phyloP scores from a whole-genome alignment of 2,329 filamentous ascomycete species.

The Setomelanomma holmii region DNA sequence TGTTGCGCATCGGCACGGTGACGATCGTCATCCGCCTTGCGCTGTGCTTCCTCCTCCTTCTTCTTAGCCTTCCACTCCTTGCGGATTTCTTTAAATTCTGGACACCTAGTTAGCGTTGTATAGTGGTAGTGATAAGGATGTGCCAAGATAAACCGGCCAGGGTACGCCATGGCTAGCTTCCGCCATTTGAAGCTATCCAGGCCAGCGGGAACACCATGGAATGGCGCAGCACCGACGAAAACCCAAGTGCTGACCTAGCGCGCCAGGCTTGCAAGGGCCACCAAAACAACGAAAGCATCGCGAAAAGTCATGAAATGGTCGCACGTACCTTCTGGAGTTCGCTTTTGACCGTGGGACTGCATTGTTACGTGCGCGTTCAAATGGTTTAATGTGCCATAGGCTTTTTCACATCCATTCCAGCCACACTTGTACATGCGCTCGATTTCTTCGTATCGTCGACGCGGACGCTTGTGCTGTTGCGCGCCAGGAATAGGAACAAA shows the following conservation, averaged over 20 bases:
- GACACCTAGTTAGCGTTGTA: slow-evolving; percentile 46
- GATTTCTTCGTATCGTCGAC: slow-evolving; percentile 95
- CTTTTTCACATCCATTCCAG: slow-evolving; percentile 98
- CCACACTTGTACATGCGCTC: slow-evolving; percentile 99
- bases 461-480: slow-evolving; percentile 94
- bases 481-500: slow-evolving; percentile 97
- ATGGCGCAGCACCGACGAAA: slow-evolving; percentile 57
- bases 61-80: slow-evolving; percentile 99
- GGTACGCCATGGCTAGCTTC: slow-evolving; percentile 53
- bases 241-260: slow-evolving; percentile 43
- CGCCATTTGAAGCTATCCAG: slow-evolving; percentile 52
- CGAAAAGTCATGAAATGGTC: neutral
- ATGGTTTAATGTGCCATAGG: slow-evolving; percentile 96
- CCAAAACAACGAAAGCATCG: slow-evolving; percentile 14
- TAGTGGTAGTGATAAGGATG: slow-evolving; percentile 28
- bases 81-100: slow-evolving; percentile 98
- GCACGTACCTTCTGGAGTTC: slow-evolving; percentile 91
- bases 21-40: slow-evolving; percentile 89
- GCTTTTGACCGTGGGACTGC: slow-evolving; percentile 94
- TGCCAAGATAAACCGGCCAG: slow-evolving; percentile 49
- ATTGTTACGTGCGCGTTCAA: slow-evolving; percentile 98
- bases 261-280: slow-evolving; percentile 36
- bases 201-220: slow-evolving; percentile 61
- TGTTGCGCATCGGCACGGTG: slow-evolving; percentile 69
- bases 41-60: slow-evolving; percentile 93